Evolutionary conservation across 805 yeast species (phyloP), one percentile per base, ranked within the genome.

Genomic region (Tetrapisispora arboricola): DNA sequence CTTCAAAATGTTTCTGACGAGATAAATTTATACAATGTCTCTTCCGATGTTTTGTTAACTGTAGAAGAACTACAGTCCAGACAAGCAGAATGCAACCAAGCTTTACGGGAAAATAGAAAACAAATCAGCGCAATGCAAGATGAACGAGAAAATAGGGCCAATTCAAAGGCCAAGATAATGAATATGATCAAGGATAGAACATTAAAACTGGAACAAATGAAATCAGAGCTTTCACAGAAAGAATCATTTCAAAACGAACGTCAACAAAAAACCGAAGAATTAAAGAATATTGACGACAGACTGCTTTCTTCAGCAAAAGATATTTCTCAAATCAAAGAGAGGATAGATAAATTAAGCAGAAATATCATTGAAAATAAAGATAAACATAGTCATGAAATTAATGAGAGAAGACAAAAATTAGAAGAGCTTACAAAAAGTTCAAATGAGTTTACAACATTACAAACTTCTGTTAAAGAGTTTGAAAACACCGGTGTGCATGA

Each of bases 61-160:
- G 51, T 55, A 2, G 57, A 55, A 22, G 62, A 58, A 35, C 32
- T 60, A 17, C 53, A 53, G 19, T 36, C 26, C 3, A 43, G 32
- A n/a, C 63, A 55, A 41, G 46, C 38, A 33, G 19, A 25, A 1
- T 46, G 47, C 16, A 57, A 53, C 36, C 52, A 52, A 7, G 11
- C 16, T 7, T 32, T 58, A 36, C 49, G 58, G 16, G 39, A 38
- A 10, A 38, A 49, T 12, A 49, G 65, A 41, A 53, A 47, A 32
- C 53, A 50, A 12, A 47, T 58, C 3, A 42, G 39, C 2, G 41
- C 34, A 4, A 24, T 57, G 26, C 65, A 60, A 31, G 51, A 49
- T 15, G 48, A 44, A 9, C 51, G 52, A 27, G 62, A 58, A 33
- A 20, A 32, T 1, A 56, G 46, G 28, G 45, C 51, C 2, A 50